phyloP scores from a whole-genome alignment of 2,329 filamentous ascomycete genomes.

The Talaromyces marneffei region DNA sequence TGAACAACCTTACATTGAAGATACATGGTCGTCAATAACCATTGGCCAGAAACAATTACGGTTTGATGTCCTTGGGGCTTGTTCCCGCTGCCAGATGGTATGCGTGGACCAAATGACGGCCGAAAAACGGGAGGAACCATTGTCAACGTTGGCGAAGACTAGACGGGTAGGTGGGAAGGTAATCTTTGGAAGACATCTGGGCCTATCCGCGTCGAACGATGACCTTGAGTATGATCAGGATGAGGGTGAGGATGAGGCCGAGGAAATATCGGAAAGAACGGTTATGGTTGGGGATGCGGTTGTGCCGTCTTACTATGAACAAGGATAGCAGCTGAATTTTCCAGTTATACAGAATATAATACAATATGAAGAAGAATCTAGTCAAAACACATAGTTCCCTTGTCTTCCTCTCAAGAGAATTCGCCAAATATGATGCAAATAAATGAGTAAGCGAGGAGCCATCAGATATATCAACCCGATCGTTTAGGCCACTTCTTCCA shows the following conservation, averaged over 20 bases:
- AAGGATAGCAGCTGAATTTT: neutral
- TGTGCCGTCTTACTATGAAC: constrained; percentile 25
- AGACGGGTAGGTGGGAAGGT: constrained; percentile 77
- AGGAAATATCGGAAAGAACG: constrained; percentile 6
- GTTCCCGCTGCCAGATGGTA: constrained; percentile 91
- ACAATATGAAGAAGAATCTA: constrained; percentile 9
- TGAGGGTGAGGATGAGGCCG: constrained; percentile 7
- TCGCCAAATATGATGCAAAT: constrained; percentile 5
- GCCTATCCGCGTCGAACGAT: constrained; percentile 24
- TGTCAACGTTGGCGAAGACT: constrained; percentile 80
- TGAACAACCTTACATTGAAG: constrained; percentile 68
- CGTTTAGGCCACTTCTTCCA: constrained; percentile 68
- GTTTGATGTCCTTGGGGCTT: constrained; percentile 67
- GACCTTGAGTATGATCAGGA: constrained; percentile 13
- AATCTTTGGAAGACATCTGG: constrained; percentile 76
- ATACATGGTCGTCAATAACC: constrained; percentile 63
- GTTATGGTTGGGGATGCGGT: constrained; percentile 38
- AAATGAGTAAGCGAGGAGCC: neutral
- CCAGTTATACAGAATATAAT: constrained; percentile 13
- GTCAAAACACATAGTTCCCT: neutral
- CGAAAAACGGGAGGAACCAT: constrained; percentile 74
- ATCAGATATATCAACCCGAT: constrained; percentile 16
- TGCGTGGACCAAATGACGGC: constrained; percentile 84
- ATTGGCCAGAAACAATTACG: constrained; percentile 49
- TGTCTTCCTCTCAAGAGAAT: neutral